Evolutionary conservation across 2,329 filamentous ascomycete genomes (phyloP).

Genomic region (Xylariales sp.): DNA sequence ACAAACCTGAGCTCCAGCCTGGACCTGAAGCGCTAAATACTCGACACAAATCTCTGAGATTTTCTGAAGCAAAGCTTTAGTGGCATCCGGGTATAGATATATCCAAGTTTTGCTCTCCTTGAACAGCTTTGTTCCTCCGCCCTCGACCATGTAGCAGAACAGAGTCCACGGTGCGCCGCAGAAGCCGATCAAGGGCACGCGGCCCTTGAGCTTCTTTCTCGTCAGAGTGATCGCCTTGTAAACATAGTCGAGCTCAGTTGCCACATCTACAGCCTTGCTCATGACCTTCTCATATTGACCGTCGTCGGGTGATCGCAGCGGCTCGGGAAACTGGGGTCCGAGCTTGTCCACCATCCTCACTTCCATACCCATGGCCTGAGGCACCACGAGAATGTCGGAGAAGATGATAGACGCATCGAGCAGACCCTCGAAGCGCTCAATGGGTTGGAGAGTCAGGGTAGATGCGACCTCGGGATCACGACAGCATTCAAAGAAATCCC

Average conservation of each 20-base stretch:
- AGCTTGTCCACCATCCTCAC: slow-evolving; percentile 98
- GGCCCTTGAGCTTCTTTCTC: slow-evolving; percentile 77
- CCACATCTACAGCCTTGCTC: slow-evolving; percentile 75
- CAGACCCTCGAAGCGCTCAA: slow-evolving; percentile 85
- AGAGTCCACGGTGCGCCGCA: slow-evolving; percentile 96
- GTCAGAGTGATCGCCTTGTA: slow-evolving; percentile 94
- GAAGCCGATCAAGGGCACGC: slow-evolving; percentile 93
- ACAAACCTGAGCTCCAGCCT: slow-evolving; percentile 80
- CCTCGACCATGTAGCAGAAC: slow-evolving; percentile 98
- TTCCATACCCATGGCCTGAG: slow-evolving; percentile 96
- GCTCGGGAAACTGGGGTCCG: slow-evolving; percentile 88
- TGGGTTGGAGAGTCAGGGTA: slow-evolving; percentile 87
- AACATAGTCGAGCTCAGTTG: slow-evolving; percentile 83
- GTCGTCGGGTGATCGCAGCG: slow-evolving; percentile 74
- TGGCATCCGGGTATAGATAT: slow-evolving; percentile 78
- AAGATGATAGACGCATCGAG: slow-evolving; percentile 98
- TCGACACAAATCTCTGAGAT: slow-evolving; percentile 94
- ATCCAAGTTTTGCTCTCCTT: slow-evolving; percentile 95
- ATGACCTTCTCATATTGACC: slow-evolving; percentile 78
- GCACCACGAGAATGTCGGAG: slow-evolving; percentile 95
- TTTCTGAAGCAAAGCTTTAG: slow-evolving; percentile 79
- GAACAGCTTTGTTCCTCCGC: slow-evolving; percentile 93
- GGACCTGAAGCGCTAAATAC: slow-evolving; percentile 86
- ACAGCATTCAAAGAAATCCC: slow-evolving; percentile 98
- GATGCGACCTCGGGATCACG: slow-evolving; percentile 89